A percentile compares a stretch with the other conserved stretches of the same genome.
phyloP scores from a whole-genome alignment of 805 yeast species.

The Candida oleophila region DNA sequence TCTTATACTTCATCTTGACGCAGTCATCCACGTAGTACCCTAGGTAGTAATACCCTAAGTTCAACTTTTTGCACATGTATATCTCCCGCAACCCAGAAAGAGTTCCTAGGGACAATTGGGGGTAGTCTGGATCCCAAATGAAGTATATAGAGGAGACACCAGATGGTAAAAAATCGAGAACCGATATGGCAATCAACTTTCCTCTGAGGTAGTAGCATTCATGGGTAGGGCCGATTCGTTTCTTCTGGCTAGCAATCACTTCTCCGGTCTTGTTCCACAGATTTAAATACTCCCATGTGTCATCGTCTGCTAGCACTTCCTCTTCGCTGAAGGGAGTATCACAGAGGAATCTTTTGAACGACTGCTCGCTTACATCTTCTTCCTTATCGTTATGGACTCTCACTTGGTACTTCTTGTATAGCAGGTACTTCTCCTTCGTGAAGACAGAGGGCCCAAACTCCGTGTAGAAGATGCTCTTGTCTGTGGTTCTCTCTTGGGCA shows the following conservation, averaged over 20 bases:
- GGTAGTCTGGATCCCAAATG: conserved; percentile 82
- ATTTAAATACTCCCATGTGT: conserved; percentile 42
- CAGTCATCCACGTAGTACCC: conserved; percentile 84
- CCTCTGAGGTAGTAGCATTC: conserved; percentile 71
- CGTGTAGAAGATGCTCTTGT: conserved; percentile 33
- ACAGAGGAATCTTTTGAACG: conserved; percentile 70
- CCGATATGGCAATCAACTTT: conserved; percentile 69
- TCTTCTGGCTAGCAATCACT: not conserved
- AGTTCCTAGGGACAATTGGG: conserved; percentile 71
- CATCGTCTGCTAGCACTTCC: conserved; percentile 21
- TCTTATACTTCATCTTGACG: conserved; percentile 79
- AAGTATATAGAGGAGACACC: conserved; percentile 84
- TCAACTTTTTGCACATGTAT: conserved; percentile 47
- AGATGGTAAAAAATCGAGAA: conserved; percentile 72
- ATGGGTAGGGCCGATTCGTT: conserved; percentile 63
- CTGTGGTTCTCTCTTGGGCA: conserved; percentile 37
- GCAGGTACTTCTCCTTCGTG: conserved; percentile 56
- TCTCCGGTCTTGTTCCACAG: conserved; percentile 34
- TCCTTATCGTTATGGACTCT: conserved; percentile 63
- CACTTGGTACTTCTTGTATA: conserved; percentile 71
- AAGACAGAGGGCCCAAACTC: conserved; percentile 51
- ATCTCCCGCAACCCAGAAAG: conserved; percentile 74
- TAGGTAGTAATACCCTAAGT: conserved; percentile 60
- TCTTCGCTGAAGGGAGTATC: conserved; percentile 53
- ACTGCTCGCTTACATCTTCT: conserved; percentile 39